Base-by-base conservation (phyloP, 805 yeast genomes). In the Candida patagonica region DNA sequence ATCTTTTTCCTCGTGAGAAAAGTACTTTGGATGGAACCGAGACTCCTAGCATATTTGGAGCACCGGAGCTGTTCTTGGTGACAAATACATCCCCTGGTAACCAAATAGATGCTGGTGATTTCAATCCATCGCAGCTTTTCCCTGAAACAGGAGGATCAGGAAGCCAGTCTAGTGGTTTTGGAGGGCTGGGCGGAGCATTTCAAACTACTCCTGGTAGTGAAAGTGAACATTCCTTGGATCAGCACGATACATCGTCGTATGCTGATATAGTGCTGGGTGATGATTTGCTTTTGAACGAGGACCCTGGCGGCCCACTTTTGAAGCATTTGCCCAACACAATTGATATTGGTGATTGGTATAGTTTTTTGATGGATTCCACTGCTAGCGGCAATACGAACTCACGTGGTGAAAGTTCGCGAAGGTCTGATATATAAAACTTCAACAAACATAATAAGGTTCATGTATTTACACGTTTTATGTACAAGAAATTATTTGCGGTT, bases 101-200 rank as follows among this genome's bases (percentile, higher is more conserved):
- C 5, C 51, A 52, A 37, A 37, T 46, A 10, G 69, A 70, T 50
- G 61, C 65, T 40, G 74, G 70, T 38, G 70, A 70, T 45, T 74
- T 74, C 56, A 74, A 73, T 52, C 78, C 78, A 13, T 65, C 75
- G 12, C 78, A 72, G 45, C 63, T 74, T 46, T 74, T 74, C 48
- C 78, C 78, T 4, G 51, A 65, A 20, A 27, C 30, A 49, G 47
- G 24, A 16, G 30, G 40, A 5, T 26, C 43, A 23, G 34, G 32
- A 2, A 23, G 26, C 13, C 34, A 27, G 22, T 15, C 27, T 10
- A 29, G 31, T 12, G n/a, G n/a, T n/a, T n/a, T n/a, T n/a, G n/a
- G n/a, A n/a, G n/a, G n/a, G n/a, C n/a, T n/a, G n/a, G n/a, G n/a
- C n/a, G 25, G 37, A n/a, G 16, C n/a, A 10, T 22, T 29, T 21